phyloP scores from a whole-genome alignment of 495 filamentous ascomycete species.

The Pyrenula aspistea region DNA sequence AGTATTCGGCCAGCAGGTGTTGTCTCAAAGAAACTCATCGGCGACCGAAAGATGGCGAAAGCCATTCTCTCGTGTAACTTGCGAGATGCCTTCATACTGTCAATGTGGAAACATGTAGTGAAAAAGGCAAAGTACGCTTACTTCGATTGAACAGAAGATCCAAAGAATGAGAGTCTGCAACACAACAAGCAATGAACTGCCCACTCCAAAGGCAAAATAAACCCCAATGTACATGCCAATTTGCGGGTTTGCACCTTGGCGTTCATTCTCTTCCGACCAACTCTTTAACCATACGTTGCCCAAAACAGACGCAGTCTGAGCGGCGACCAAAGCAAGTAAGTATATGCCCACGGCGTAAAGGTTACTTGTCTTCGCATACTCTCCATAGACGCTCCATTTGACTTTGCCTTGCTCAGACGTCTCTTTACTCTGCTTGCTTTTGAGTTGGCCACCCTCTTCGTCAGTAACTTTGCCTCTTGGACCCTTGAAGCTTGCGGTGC shows the following conservation, averaged over 20 bases:
- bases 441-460: conserved; percentile 60
- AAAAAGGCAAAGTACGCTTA: conserved; percentile 21
- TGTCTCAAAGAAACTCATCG: conserved; percentile 98
- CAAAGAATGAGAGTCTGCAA: conserved; percentile 90
- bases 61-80: conserved; percentile 99
- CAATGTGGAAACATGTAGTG: conserved; percentile 8
- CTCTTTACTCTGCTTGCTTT: conserved; percentile 79
- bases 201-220: conserved; percentile 88
- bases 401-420: conserved; percentile 88
- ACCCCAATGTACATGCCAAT: conserved; percentile 87
- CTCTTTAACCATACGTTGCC: conserved; percentile 88
- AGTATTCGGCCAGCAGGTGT: conserved; percentile 95
- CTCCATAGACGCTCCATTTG: conserved; percentile 81
- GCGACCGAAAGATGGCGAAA: conserved; percentile 91
- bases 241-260: conserved; percentile 52
- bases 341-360: conserved; percentile 75
- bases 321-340: conserved; percentile 58
- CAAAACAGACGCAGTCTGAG: conserved; percentile 68
- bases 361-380: conserved; percentile 92
- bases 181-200: conserved; percentile 75
- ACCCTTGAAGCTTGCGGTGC: conserved; percentile 79
- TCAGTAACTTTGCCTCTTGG: conserved; percentile 72
- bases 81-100: conserved; percentile 57
- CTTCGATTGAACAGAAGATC: conserved; percentile 99
- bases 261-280: conserved; percentile 73